Base-by-base conservation (phyloP, 441 rosid genomes). In the Sinapis alba region DNA sequence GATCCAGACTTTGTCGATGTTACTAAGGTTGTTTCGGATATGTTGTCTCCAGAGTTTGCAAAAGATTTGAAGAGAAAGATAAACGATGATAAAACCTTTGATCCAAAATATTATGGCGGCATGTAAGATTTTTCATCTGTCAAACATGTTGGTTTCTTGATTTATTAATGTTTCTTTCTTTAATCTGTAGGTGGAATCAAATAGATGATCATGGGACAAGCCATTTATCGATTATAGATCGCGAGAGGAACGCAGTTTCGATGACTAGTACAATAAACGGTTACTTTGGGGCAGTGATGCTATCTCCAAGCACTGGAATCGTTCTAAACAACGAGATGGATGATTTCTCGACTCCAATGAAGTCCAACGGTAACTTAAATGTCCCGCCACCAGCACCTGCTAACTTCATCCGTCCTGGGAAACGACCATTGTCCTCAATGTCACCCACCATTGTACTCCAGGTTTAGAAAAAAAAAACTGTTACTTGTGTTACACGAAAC, bases 341-440 rank as follows among this genome's bases (percentile, higher is more conserved):
- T 34, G 90, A 86, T 71, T 89, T 88, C 82, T 87, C 92, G 2
- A 80, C 78, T 36, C 89, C 90, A 0, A 20, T 1, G 6, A 79
- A 74, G 57, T 26, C 62, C 19, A 69, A 64, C 16, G 15, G 20
- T 12, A n/a, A 77, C 7, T 9, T 10, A 12, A 57, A 71, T 58
- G 62, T 72, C 28, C 72, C 79, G 7, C 89, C 84, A 1, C 89
- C 87, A 0, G 83, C 94, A 15, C 88, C 84, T 0, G 61, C 81
- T 66, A 89, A 89, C 78, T 83, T 88, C 30, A 58, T 88, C 65
- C 82, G 76, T 3, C 90, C 90, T 0, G 80, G 88, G 12, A 87
- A 87, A 80, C 79, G 94, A 72, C 89, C 92, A 2, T 71, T 89
- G 34, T 86, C 92, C 9, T 87, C 94, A 54, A 85, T 87, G 87